Evolutionary conservation across 108 stramenopile species (phyloP).

Genomic region (Fragilariopsis cylindrus): DNA sequence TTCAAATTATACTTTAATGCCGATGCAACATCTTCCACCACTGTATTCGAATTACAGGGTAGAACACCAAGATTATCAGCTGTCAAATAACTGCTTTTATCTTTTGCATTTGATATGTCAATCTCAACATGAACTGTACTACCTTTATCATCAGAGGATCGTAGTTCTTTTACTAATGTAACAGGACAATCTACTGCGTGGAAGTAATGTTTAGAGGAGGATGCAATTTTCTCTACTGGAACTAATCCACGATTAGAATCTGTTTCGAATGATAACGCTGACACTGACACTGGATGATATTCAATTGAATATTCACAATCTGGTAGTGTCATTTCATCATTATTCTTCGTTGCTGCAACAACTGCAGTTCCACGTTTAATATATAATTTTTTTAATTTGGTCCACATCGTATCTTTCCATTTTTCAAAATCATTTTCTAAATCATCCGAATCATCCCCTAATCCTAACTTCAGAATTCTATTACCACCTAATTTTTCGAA

Average conservation of each 20-base stretch:
- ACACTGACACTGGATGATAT: conserved; percentile 9
- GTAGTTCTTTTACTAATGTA: conserved; percentile 70
- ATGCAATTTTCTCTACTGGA: conserved; percentile 52
- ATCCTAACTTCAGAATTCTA: conserved; percentile 67
- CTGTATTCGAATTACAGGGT: conserved; percentile 68
- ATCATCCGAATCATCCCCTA: conserved; percentile 96
- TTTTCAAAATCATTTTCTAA: conserved; percentile 96
- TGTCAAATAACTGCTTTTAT: conserved; percentile 72
- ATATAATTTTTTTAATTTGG: conserved; percentile 54
- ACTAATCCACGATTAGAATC: not conserved
- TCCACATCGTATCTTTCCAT: conserved; percentile 93
- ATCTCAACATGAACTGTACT: conserved; percentile 96
- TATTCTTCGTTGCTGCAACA: not conserved
- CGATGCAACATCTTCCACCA: conserved; percentile 77
- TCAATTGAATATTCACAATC: conserved; percentile 62
- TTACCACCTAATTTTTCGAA: conserved; percentile 75
- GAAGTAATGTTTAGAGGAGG: conserved; percentile 80
- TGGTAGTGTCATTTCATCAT: conserved; percentile 34
- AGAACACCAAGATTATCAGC: conserved; percentile 97
- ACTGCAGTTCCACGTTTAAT: conserved; percentile 28
- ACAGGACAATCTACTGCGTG: conserved; percentile 78
- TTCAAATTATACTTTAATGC: conserved; percentile 64
- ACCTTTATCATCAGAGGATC: conserved; percentile 64
- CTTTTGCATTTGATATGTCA: conserved; percentile 64
- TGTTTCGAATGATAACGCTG: no score